A percentile compares a stretch with the other conserved stretches of the same genome.
Conservation (phyloP, 1,139 yeast genomes). For the Geotrichum cucujoidarum region DNA sequence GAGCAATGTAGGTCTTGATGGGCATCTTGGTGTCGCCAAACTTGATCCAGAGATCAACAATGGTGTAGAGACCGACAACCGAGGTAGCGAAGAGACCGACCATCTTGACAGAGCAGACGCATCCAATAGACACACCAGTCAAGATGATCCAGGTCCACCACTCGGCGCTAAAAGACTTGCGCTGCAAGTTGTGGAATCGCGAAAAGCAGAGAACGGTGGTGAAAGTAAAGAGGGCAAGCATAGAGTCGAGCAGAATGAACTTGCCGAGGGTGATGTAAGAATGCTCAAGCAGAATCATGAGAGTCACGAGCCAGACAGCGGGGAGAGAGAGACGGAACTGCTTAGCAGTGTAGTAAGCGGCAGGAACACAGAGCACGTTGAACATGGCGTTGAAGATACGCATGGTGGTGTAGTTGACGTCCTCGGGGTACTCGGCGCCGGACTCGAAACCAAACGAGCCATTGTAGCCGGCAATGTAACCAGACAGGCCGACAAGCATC, state of each 20-base stretch:
- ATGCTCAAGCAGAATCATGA: conserved; percentile 81
- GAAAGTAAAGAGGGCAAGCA: conserved; percentile 88
- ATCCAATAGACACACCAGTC: conserved; percentile 81
- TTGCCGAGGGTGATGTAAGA: conserved; percentile 86
- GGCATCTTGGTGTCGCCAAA: conserved; percentile 48
- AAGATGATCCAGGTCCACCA: conserved; percentile 93
- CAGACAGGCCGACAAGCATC: conserved; percentile 93
- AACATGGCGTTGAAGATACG: conserved; percentile 88
- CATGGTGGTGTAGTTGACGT: conserved; percentile 85
- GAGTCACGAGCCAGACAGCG: conserved; percentile 81
- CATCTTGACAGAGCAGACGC: conserved; percentile 86
- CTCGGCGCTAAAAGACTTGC: conserved; percentile 57
- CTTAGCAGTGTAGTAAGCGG: conserved; percentile 88
- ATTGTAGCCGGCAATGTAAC: conserved; percentile 89
- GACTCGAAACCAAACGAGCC: conserved; percentile 95
- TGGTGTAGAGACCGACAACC: conserved; percentile 78
- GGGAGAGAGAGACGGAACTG: conserved; percentile 76
- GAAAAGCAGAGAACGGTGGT: conserved; percentile 73
- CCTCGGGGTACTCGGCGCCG: conserved; percentile 80
- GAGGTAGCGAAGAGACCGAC: conserved; percentile 86
- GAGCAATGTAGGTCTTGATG: conserved; percentile 45
- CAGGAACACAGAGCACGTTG: conserved; percentile 84
- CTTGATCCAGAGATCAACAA: conserved; percentile 66
- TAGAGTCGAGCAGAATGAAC: conserved; percentile 91
- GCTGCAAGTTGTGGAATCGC: conserved; percentile 71